Evolutionary conservation across 1,284 basidiomycete species (phyloP), one percentile per base, ranked within the genome.

Genomic region (Xerocomus amazonicus): DNA sequence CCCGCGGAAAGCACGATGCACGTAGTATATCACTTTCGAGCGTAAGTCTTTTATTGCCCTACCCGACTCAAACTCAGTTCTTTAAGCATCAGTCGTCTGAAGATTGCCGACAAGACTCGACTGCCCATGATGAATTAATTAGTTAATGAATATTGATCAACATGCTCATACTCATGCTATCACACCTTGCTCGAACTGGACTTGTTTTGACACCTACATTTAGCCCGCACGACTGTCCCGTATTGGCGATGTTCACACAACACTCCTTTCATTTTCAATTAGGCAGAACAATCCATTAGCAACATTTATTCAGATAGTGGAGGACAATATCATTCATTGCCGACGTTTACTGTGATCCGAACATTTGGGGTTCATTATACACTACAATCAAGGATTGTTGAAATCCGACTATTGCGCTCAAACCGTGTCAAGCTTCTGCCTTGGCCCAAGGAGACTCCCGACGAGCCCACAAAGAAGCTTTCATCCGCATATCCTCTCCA

Each of bases 361-460:
- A 23, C 19, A 23, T 23, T 4, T 4, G 19, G 17, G 12, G 35
- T 36, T 36, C 35, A 19, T 40, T 7, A 52, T 65, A 69, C 56
- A 52, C 56, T 67, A 69, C 53, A 56, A 66, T 62, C 65, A 66
- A 60, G 77, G 79, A 80, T 80, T 81, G 78, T 80, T 81, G 79
- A 81, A 80, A 81, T 76, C 78, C 77, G 56, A 67, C 68, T 69
- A 71, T 70, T 69, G 71, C 65, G 61, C 62, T 65, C 63, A 63
- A 58, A 58, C 59, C 62, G 61, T 70, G 59, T 66, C 69, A 69
- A 70, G 67, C 56, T 68, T 72, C 68, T 63, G 64, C 62, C 65
- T 72, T 4, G 19, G 19, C 62, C 63, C 53, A 59, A 44, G 14
- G 69, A 73, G 70, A 69, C 71, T 67, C 67, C 65, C 55, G 58